A percentile compares a stretch with the other conserved stretches of the same genome.
phyloP scores from a whole-genome alignment of 768 basidiomycete species.

The Filobasidium wieringae region DNA sequence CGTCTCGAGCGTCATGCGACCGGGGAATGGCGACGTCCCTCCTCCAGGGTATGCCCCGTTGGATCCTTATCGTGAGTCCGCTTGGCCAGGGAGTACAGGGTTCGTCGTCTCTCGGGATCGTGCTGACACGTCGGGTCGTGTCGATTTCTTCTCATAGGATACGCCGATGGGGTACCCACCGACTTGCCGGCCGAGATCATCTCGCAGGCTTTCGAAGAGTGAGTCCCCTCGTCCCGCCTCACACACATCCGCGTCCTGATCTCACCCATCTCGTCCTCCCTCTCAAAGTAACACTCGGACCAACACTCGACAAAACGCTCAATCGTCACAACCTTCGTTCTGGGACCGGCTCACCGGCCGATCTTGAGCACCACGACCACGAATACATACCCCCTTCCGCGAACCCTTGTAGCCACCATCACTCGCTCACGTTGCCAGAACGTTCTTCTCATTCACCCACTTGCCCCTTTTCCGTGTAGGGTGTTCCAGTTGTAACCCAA shows the following conservation, averaged over 20 bases:
- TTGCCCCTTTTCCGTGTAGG: no score
- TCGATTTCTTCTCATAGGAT: constrained; percentile 48
- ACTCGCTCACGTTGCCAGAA: no score
- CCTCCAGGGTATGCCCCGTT: constrained; percentile 35
- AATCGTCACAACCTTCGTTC: background rate
- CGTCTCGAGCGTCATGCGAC: background rate
- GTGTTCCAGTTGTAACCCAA: background rate
- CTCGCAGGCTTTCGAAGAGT: constrained; percentile 66
- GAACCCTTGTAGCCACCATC: background rate
- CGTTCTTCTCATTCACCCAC: no score
- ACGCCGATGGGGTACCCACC: constrained; percentile 79
- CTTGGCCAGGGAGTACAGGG: background rate
- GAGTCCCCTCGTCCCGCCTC: background rate
- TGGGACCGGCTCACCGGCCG: background rate
- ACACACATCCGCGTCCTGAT: background rate
- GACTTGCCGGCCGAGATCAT: constrained; percentile 89
- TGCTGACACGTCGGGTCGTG: background rate
- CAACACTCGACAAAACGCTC: background rate
- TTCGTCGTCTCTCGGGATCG: background rate
- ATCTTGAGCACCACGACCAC: background rate
- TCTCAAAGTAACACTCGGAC: background rate
- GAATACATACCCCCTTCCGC: background rate
- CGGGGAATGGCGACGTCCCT: constrained; percentile 25
- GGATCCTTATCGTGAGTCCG: constrained; percentile 25
- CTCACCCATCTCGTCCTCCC: background rate